These are phyloP conservation scores for Microcos paniculata DNA, from an alignment of 345 rosid genomes.

Conservation along the genomic window DNA sequence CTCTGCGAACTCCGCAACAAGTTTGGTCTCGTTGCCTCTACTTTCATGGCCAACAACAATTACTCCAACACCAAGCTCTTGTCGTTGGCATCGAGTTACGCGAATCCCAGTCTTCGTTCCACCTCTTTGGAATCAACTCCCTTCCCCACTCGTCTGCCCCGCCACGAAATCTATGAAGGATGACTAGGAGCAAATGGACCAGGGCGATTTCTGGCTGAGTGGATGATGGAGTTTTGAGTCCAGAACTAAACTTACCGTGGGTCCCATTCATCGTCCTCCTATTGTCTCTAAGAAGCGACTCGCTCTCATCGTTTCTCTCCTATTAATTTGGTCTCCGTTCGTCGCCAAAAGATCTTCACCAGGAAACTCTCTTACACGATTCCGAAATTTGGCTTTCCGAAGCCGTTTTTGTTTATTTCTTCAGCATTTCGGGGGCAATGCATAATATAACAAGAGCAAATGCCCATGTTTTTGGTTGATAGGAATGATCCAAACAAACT, in stretches of 20 bases:
- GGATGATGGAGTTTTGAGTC: conserved; percentile 72
- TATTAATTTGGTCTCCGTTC: conserved; percentile 49
- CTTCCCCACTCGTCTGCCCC: conserved; percentile 73
- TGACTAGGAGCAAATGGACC: conserved; percentile 58
- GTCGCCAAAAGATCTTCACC: conserved; percentile 36
- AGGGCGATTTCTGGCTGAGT: conserved; percentile 56
- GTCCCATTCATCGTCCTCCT: conserved; percentile 70
- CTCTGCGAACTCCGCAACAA: conserved; percentile 64
- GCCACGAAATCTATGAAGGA: conserved; percentile 45
- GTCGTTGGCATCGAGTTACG: conserved; percentile 80
- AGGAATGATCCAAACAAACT: conserved; percentile 46
- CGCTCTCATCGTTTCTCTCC: conserved; percentile 14
- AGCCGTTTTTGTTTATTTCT: conserved; percentile 66
- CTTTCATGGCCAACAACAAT: conserved; percentile 70
- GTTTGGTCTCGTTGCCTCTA: conserved; percentile 64
- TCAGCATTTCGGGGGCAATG: conserved; percentile 81
- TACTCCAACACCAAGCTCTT: conserved; percentile 46
- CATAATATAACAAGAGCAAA: conserved; percentile 56
- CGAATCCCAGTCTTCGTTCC: conserved; percentile 62
- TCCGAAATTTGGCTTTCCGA: conserved; percentile 55
- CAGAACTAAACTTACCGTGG: conserved; percentile 53
- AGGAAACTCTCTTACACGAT: conserved; percentile 64
- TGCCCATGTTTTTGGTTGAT: conserved; percentile 67
- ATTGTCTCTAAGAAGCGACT: conserved; percentile 51
- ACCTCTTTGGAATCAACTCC: conserved; percentile 59